Evolutionary conservation across 495 filamentous ascomycete species (phyloP).

Genomic region (Diplogelasinospora grovesii): DNA sequence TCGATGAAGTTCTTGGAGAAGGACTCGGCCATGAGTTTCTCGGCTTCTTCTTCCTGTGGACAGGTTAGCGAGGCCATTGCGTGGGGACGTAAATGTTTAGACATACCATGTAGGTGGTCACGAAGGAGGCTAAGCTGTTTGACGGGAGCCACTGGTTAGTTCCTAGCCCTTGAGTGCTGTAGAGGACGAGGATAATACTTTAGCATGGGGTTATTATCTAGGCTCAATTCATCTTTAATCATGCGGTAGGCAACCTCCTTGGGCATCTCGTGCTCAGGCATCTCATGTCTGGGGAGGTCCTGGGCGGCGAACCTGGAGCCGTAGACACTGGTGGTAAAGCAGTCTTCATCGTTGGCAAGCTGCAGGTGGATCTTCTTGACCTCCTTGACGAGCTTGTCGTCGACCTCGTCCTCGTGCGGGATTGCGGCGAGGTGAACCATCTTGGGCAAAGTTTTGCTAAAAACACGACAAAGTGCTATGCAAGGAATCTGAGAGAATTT

Average conservation of each 20-base stretch:
- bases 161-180: too few species aligned
- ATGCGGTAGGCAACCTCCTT: slow-evolving; percentile 85
- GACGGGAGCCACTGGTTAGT: slow-evolving; percentile 8
- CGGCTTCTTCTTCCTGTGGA: slow-evolving; percentile 72
- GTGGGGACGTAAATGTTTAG: background rate
- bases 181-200: too few species aligned
- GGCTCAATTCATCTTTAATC: slow-evolving; percentile 88
- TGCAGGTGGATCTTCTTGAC: slow-evolving; percentile 42
- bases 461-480: too few species aligned
- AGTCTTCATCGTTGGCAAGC: slow-evolving; percentile 49
- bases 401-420: slow-evolving; percentile 42
- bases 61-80: background rate
- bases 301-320: slow-evolving; percentile 71
- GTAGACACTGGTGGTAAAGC: slow-evolving; percentile 72
- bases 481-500: background rate
- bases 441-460: slow-evolving; percentile 18
- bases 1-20: slow-evolving; percentile 92
- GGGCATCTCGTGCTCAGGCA: slow-evolving; percentile 88
- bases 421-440: slow-evolving; percentile 66
- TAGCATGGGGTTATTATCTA: slow-evolving; percentile 84
- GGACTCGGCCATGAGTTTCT: slow-evolving; percentile 82
- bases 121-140: slow-evolving; percentile 64
- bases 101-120: slow-evolving; percentile 78
- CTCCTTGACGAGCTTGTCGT: slow-evolving; percentile 28
- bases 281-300: slow-evolving; percentile 72